These are phyloP conservation scores for Capsicum baccatum DNA, from an alignment of 257 asterid genomes.

Conservation along the genomic window DNA sequence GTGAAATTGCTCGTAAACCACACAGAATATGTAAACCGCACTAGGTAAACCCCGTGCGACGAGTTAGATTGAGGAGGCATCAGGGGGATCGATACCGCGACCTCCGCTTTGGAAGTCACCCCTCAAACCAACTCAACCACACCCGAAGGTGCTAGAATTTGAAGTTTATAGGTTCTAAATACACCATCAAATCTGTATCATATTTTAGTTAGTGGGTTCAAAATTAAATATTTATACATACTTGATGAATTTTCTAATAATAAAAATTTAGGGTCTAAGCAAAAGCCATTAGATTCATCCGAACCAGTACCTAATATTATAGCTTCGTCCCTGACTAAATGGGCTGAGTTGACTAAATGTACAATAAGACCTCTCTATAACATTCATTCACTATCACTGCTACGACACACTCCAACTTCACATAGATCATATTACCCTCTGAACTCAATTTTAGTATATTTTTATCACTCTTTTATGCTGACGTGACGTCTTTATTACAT, in stretches of 20 bases:
- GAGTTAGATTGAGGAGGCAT: too few species aligned
- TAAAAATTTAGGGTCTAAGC: not conserved
- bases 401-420: too few species aligned
- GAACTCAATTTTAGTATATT: too few species aligned
- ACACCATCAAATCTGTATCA: not conserved
- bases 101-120: too few species aligned
- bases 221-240: not conserved
- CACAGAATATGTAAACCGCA: too few species aligned
- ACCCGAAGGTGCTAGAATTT: not conserved
- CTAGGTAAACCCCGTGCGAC: too few species aligned
- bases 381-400: not conserved
- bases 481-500: too few species aligned
- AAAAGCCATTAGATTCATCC: not conserved
- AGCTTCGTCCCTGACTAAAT: not conserved
- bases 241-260: not conserved
- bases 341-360: not conserved
- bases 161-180: not conserved
- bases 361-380: accelerated
- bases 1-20: too few species aligned
- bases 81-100: too few species aligned
- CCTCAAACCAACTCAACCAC: too few species aligned
- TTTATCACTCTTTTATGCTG: too few species aligned
- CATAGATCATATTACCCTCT: too few species aligned
- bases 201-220: not conserved
- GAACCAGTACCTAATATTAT: not conserved